phyloP scores from a whole-genome alignment of 2,329 filamentous ascomycete genomes.

The Colletotrichum sp. region DNA sequence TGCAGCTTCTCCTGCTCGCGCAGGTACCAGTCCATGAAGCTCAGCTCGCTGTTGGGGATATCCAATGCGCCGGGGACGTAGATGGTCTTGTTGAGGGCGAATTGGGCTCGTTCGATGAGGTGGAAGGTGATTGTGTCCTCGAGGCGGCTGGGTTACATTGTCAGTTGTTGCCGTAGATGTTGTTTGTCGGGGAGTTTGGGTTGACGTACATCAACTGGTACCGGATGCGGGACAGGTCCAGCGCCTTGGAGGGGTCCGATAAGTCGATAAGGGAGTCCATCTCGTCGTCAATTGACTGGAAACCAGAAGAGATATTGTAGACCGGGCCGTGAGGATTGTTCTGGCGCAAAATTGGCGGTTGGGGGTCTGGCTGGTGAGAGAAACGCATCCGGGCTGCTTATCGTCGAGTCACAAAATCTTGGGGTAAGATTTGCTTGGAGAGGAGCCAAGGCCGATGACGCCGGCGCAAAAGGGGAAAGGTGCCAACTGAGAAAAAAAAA shows the following conservation, averaged over 20 bases:
- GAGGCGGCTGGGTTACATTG: constrained; percentile 69
- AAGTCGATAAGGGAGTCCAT: constrained; percentile 96
- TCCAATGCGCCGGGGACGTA: constrained; percentile 82
- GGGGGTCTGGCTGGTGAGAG: background rate
- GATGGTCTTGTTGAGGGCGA: constrained; percentile 88
- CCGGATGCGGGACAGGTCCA: constrained; percentile 90
- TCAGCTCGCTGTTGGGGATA: constrained; percentile 75
- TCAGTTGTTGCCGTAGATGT: background rate
- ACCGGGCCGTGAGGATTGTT: background rate
- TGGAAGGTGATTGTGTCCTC: constrained; percentile 98
- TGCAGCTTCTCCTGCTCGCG: constrained; percentile 89
- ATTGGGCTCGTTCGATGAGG: constrained; percentile 97
- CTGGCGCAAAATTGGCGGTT: background rate
- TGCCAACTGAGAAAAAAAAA: background rate
- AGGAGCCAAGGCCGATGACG: constrained; percentile 17
- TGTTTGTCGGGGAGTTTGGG: constrained; percentile 10
- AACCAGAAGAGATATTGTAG: background rate
- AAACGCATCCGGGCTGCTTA: constrained; percentile 7
- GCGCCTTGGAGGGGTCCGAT: constrained; percentile 80
- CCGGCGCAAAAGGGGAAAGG: constrained; percentile 11
- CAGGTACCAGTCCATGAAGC: constrained; percentile 94
- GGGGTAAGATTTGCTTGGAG: background rate
- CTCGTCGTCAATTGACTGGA: constrained; percentile 20
- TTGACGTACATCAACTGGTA: constrained; percentile 84
- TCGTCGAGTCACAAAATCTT: constrained; percentile 4